Conservation (phyloP, 2,329 filamentous ascomycete species). For the Ilyonectria sp. region DNA sequence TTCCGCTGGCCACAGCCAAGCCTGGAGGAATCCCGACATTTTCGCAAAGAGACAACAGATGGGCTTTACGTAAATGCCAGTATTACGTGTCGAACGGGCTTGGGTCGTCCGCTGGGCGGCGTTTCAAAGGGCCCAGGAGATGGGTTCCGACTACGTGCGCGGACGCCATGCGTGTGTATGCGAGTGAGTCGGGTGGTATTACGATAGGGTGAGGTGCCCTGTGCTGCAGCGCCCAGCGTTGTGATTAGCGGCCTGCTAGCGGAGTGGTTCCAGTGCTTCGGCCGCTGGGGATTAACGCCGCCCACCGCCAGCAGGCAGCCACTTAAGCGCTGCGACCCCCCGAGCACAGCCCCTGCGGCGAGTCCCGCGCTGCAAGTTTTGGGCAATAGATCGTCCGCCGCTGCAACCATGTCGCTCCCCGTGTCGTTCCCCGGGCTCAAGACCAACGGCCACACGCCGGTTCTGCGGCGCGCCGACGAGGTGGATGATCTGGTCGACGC, state of each 20-base stretch:
- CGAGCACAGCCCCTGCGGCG: constrained; percentile 4
- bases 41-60: not conserved
- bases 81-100: constrained; percentile 13
- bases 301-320: not conserved
- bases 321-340: constrained; percentile 11
- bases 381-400: not conserved
- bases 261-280: not conserved
- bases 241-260: not conserved
- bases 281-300: constrained; percentile 7
- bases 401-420: not conserved
- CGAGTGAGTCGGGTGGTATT: not conserved
- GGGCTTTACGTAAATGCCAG: constrained; percentile 22
- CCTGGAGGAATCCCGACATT: not conserved
- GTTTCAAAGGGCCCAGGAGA: not conserved
- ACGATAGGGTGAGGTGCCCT: constrained; percentile 12
- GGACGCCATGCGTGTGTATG: not conserved
- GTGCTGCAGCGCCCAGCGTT: constrained; percentile 1
- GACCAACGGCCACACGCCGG: constrained; percentile 22
- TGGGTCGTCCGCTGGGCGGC: not conserved
- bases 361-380: not conserved
- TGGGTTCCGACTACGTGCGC: not conserved
- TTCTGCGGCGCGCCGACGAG: constrained; percentile 19
- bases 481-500: constrained; percentile 74
- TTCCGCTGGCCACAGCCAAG: not conserved
- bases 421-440: constrained; percentile 25